Base-by-base conservation (phyloP, 1,284 basidiomycete genomes). In the Fomes fomentarius region DNA sequence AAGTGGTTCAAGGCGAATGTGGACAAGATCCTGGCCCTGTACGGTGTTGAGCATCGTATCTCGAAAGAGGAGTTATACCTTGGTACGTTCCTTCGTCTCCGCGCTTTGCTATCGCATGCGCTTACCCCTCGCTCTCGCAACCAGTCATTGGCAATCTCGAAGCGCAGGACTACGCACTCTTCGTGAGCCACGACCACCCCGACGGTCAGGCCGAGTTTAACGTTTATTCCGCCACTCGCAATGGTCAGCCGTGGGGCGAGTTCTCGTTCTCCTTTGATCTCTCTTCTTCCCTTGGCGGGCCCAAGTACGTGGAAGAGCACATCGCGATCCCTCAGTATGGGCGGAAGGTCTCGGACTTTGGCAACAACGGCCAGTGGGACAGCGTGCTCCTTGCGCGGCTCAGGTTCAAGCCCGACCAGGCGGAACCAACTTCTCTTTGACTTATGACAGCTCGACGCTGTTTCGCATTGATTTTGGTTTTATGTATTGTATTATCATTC, bases 1-100 rank as follows among this genome's bases (percentile, higher is more conserved):
- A 78, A 71, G 52, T 93, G 91, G 87, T 87, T 93, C 65, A 80
- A 81, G 50, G 78, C 77, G 1, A 85, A 91, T 60, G 79, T 83
- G n/a, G 81, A 87, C 58, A 67, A 74, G 12, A 84, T 93, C 56
- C 58, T 91, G 65, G 67, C 79, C 45, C 69, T 79, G 5, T 90
- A 80, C 63, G 81, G 79, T 1, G 64, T 70, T 1, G 69, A 74
- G 33, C 83, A 88, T 66, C 74, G 73, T 7, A 79, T 91, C 43
- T 78, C 77, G 52, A 84, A 78, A 61, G 88, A 93, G 64, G 90
- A 93, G 61, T 65, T 93, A 33, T 82, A 81, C 56, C 70, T 92
- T 0, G 81, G 90, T 87, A 63, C 57, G 82, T 72, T 14, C 30
- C 25, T 24, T 5, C 25, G 37, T 49, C n/a, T 40, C 22, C 24